phyloP scores from a whole-genome alignment of 2,329 filamentous ascomycete genomes.

The Penicillium thymicola region DNA sequence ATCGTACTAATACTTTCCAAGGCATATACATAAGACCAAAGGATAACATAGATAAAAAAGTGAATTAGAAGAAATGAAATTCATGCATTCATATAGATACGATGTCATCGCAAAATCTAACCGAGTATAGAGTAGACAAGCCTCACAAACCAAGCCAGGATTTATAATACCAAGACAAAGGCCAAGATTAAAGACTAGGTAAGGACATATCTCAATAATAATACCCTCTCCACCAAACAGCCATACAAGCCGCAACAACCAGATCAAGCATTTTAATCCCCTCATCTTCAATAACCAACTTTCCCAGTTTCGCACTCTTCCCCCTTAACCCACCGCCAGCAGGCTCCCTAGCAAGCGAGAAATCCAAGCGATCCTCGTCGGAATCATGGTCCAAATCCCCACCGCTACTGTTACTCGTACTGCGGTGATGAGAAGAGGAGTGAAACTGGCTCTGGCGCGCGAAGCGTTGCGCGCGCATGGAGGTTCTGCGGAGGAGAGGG shows the following conservation, averaged over 20 bases:
- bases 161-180: not conserved
- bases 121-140: not conserved
- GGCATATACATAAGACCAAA: not conserved
- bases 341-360: slow-evolving; percentile 74
- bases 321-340: slow-evolving; percentile 84
- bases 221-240: slow-evolving; percentile 90
- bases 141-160: not conserved
- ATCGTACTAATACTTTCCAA: not conserved
- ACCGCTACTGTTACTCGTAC: slow-evolving; percentile 20
- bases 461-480: slow-evolving; percentile 21
- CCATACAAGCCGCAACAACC: slow-evolving; percentile 85
- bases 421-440: slow-evolving; percentile 8
- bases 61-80: not conserved
- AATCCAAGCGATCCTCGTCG: slow-evolving; percentile 56
- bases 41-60: not conserved
- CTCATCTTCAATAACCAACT: slow-evolving; percentile 83
- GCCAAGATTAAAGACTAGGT: not conserved
- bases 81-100: not conserved
- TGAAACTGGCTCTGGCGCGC: slow-evolving; percentile 17
- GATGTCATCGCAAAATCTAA: not conserved
- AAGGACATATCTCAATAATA: slow-evolving; percentile 29
- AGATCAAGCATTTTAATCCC: slow-evolving; percentile 95
- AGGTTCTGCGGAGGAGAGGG: slow-evolving; percentile 27
- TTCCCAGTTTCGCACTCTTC: slow-evolving; percentile 86
- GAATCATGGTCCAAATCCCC: slow-evolving; percentile 12